Conservation (phyloP, 2,329 filamentous ascomycete genomes). For the Diaporthe citri region DNA sequence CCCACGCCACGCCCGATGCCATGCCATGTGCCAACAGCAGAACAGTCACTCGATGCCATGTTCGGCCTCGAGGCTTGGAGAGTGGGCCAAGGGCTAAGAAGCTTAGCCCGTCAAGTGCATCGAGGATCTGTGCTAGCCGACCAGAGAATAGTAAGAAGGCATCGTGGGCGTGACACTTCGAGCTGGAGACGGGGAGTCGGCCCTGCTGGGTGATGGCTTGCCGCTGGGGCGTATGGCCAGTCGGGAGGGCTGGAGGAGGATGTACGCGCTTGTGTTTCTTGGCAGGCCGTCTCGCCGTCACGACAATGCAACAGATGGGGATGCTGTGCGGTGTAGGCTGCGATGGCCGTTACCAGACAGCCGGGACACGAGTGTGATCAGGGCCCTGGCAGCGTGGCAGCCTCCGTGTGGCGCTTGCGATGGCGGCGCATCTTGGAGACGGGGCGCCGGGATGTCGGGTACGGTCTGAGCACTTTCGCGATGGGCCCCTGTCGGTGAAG, state of each 20-base stretch:
- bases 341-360: slow-evolving; percentile 20
- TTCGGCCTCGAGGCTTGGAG: not conserved
- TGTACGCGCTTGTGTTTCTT: not conserved
- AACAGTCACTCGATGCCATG: not conserved
- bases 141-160: not conserved
- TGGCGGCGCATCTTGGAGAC: not conserved
- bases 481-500: not conserved
- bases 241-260: slow-evolving; percentile 6
- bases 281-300: slow-evolving; percentile 13
- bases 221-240: not conserved
- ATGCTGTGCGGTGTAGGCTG: not conserved
- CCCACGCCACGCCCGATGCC: not conserved
- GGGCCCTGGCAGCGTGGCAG: not conserved
- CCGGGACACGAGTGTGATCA: slow-evolving; percentile 23
- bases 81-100: slow-evolving; percentile 8
- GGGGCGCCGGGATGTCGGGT: slow-evolving; percentile 32
- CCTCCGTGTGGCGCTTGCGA: not conserved
- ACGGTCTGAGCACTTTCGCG: slow-evolving; percentile 15
- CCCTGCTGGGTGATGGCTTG: slow-evolving; percentile 8
- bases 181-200: slow-evolving; percentile 22
- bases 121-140: slow-evolving; percentile 10
- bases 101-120: slow-evolving; percentile 22
- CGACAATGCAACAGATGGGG: not conserved
- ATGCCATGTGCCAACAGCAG: slow-evolving; percentile 25
- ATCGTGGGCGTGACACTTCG: not conserved